phyloP scores from a whole-genome alignment of 495 filamentous ascomycete species.

The Beverwykella pulmonaria region DNA sequence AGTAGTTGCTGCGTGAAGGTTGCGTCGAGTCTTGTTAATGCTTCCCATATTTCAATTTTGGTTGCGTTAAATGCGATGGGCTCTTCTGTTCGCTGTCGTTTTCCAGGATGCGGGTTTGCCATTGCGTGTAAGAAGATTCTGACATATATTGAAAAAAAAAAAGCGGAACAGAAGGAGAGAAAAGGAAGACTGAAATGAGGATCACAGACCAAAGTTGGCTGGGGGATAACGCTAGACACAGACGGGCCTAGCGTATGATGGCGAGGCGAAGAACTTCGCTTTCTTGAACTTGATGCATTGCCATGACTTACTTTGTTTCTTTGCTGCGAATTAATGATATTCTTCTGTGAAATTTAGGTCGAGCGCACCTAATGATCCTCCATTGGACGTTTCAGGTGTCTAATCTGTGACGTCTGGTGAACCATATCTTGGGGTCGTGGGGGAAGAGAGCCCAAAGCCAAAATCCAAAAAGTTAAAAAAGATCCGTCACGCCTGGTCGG shows the following conservation, averaged over 20 bases:
- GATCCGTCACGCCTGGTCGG: too few relatives aligned
- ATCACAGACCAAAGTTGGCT: not conserved
- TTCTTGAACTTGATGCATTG: not conserved
- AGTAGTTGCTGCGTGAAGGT: not conserved
- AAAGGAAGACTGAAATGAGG: not conserved
- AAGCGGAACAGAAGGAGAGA: not conserved
- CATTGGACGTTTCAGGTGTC: not conserved
- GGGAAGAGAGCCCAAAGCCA: too few relatives aligned
- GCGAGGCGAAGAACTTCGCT: not conserved
- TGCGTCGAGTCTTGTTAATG: not conserved
- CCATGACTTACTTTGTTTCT: not conserved
- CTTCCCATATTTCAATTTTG: not conserved
- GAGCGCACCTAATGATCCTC: not conserved
- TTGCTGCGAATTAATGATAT: not conserved
- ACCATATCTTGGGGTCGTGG: too few relatives aligned
- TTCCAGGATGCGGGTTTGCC: not conserved
- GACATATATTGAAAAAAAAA: not conserved
- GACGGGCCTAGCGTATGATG: not conserved
- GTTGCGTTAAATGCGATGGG: not conserved
- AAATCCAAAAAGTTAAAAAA: too few relatives aligned
- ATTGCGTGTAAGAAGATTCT: not conserved
- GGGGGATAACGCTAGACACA: not conserved
- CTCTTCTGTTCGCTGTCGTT: not conserved
- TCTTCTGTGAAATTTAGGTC: not conserved
- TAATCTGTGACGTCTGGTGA: too few relatives aligned